These are phyloP conservation scores for Casaregolazyma lundiana DNA, from an alignment of 1,139 yeast genomes.

Conservation along the genomic window DNA sequence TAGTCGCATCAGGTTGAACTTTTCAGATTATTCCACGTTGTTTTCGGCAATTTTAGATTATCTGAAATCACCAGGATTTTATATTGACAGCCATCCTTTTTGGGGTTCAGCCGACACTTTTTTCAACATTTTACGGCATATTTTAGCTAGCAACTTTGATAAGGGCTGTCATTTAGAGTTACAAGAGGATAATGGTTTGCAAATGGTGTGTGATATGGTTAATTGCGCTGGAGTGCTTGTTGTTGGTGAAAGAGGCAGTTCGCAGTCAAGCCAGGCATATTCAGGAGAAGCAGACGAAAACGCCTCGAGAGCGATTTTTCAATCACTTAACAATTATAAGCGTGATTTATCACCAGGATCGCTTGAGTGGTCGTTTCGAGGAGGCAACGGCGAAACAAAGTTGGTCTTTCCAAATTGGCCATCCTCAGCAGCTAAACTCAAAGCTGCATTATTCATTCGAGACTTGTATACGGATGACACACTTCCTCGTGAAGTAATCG, in stretches of 20 bases:
- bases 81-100: conserved; percentile 1
- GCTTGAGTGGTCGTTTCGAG: conserved; percentile 4
- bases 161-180: not conserved
- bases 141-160: not conserved
- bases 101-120: conserved; percentile 1
- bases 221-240: not conserved
- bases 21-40: not conserved
- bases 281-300: not conserved
- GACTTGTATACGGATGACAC: not conserved
- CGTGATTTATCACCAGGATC: not conserved
- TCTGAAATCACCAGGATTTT: not conserved
- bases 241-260: not conserved
- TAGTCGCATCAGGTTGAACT: not conserved
- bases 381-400: conserved; percentile 1
- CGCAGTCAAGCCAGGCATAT: not conserved
- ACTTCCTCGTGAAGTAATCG: not conserved
- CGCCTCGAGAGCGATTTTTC: conserved; percentile 1
- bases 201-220: not conserved
- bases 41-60: not conserved
- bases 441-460: conserved; percentile 1
- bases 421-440: not conserved
- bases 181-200: not conserved
- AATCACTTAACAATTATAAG: conserved; percentile 5
- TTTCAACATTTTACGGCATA: not conserved
- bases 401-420: not conserved